These are phyloP conservation scores for Cryphonectria japonica DNA, from an alignment of 2,329 filamentous ascomycete species.

Conservation along the genomic window DNA sequence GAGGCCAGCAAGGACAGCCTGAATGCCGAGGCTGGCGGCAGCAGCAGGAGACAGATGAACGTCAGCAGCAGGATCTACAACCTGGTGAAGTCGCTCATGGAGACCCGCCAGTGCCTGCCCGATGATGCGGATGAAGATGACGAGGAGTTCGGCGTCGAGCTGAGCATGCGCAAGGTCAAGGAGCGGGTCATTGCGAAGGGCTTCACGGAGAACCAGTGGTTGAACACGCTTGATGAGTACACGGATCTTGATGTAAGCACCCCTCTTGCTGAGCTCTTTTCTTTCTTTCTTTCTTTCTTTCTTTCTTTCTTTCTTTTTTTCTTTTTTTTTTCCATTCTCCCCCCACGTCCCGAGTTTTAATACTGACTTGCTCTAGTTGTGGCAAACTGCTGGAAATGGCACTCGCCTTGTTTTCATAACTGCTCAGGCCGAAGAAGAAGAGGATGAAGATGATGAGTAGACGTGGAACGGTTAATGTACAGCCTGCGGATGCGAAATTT, in stretches of 20 bases:
- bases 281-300: too few relatives aligned
- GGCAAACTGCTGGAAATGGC: slow-evolving; percentile 76
- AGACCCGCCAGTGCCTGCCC: slow-evolving; percentile 81
- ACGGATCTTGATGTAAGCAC: slow-evolving; percentile 82
- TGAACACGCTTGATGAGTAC: slow-evolving; percentile 86
- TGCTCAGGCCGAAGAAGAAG: slow-evolving; percentile 55
- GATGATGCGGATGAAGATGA: slow-evolving; percentile 64
- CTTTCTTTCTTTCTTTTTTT: background rate
- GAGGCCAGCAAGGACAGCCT: slow-evolving; percentile 94
- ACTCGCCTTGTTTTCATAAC: slow-evolving; percentile 74
- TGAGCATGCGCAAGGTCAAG: slow-evolving; percentile 86
- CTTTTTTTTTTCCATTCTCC: background rate
- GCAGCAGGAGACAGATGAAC: slow-evolving; percentile 70
- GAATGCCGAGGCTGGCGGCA: slow-evolving; percentile 66
- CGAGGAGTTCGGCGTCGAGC: slow-evolving; percentile 62
- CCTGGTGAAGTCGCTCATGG: slow-evolving; percentile 84
- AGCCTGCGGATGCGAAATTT: background rate
- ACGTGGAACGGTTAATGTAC: background rate
- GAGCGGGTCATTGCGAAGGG: slow-evolving; percentile 94
- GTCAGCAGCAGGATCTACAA: slow-evolving; percentile 93
- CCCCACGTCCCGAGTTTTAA: background rate
- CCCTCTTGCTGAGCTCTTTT: background rate
- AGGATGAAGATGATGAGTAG: slow-evolving; percentile 49
- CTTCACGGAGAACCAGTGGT: slow-evolving; percentile 93
- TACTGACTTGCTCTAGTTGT: slow-evolving; percentile 62